These are phyloP conservation scores for Hibiscus tridactylites DNA, from an alignment of 345 rosid species.

Conservation along the genomic window DNA sequence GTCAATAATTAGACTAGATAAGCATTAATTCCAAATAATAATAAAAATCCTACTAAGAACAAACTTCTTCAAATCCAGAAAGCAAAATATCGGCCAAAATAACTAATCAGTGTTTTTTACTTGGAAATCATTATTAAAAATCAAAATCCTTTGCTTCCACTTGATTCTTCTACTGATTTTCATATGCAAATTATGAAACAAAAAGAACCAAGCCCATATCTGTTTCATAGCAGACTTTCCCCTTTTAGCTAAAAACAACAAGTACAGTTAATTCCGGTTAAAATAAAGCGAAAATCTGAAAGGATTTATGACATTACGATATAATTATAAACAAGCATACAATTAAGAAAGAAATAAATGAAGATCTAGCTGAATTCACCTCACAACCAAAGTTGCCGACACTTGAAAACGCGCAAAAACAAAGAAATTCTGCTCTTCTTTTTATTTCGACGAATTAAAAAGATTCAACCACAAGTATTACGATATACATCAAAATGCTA, in stretches of 20 bases:
- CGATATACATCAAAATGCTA: background rate
- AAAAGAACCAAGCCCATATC: background rate
- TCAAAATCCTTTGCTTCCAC: background rate
- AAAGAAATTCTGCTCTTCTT: background rate
- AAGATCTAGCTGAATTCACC: conserved; percentile 19
- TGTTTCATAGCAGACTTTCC: background rate
- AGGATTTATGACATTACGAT: background rate
- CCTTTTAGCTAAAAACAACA: conserved; percentile 5
- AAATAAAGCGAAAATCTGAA: background rate
- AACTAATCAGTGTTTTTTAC: background rate
- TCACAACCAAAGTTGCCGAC: conserved; percentile 6
- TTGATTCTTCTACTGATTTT: background rate
- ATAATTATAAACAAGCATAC: background rate
- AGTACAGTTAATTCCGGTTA: background rate
- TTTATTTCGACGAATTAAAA: conserved; percentile 28
- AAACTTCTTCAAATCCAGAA: background rate
- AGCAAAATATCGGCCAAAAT: background rate
- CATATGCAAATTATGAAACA: background rate
- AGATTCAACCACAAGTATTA: conserved; percentile 11
- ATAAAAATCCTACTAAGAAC: background rate
- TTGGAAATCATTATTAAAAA: background rate
- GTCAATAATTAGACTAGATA: background rate
- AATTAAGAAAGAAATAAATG: background rate
- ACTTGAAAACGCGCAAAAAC: conserved; percentile 3
- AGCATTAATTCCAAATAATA: background rate